phyloP scores from a whole-genome alignment of 805 yeast genomes.

The Yueomyces sp. region DNA sequence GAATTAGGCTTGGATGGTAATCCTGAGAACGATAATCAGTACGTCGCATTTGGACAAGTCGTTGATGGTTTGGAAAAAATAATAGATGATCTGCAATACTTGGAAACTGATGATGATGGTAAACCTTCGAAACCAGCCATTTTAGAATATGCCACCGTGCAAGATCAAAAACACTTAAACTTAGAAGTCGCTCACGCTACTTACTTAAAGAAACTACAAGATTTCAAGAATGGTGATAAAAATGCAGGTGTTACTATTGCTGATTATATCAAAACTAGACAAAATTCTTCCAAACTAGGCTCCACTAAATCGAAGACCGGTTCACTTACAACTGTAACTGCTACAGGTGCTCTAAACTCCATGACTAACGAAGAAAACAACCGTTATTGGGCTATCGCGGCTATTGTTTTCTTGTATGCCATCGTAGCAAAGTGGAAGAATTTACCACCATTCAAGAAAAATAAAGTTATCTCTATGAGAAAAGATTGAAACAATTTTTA shows the following conservation, averaged over 20 bases:
- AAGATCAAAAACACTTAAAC: slow-evolving; percentile 13
- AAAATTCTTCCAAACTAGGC: background rate
- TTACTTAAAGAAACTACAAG: slow-evolving; percentile 11
- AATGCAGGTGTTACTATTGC: slow-evolving; percentile 13
- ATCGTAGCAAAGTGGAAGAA: background rate
- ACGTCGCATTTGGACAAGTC: slow-evolving; percentile 73
- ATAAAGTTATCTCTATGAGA: slow-evolving; percentile 2
- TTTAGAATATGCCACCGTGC: slow-evolving; percentile 26
- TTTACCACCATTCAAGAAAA: background rate
- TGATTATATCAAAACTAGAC: slow-evolving; percentile 1
- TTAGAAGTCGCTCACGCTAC: slow-evolving; percentile 9
- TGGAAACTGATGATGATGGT: slow-evolving; percentile 27
- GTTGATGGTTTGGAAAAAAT: slow-evolving; percentile 47
- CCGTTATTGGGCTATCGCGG: slow-evolving; percentile 1
- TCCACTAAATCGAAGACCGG: slow-evolving; percentile 2
- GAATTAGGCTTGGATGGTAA: slow-evolving; percentile 37
- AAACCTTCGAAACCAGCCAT: slow-evolving; percentile 31
- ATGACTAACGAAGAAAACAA: slow-evolving; percentile 1
- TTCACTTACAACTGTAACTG: background rate
- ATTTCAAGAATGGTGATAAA: slow-evolving; percentile 18
- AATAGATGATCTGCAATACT: slow-evolving; percentile 45
- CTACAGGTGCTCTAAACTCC: background rate
- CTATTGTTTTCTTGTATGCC: background rate
- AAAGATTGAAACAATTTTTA: background rate
- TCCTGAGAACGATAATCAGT: slow-evolving; percentile 41